phyloP scores from a whole-genome alignment of 2,329 filamentous ascomycete genomes.

The Curvularia lunata region DNA sequence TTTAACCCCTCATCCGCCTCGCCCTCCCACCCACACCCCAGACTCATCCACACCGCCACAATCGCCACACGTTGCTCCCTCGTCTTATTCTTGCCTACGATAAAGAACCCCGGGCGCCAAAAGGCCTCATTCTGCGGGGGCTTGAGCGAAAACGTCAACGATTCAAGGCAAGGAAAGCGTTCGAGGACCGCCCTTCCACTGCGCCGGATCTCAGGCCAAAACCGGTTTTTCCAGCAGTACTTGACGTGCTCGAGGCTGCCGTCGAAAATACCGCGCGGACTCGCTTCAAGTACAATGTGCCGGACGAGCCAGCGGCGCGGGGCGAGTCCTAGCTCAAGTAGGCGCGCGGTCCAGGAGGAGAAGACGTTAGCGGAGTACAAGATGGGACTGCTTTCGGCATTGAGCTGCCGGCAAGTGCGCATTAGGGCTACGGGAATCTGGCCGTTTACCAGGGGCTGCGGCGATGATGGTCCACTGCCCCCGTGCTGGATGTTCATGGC shows the following conservation, averaged over 20 bases:
- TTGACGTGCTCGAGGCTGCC: slow-evolving; percentile 33
- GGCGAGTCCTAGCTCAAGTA: slow-evolving; percentile 20
- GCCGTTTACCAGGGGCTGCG: slow-evolving; percentile 22
- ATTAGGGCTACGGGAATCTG: slow-evolving; percentile 36
- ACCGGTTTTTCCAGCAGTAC: slow-evolving; percentile 37
- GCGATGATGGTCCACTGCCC: slow-evolving; percentile 31
- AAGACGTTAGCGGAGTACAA: slow-evolving; percentile 59
- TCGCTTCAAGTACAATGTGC: slow-evolving; percentile 31
- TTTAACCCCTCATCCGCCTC: slow-evolving; percentile 29
- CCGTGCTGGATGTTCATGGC: slow-evolving; percentile 36
- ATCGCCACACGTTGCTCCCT: slow-evolving; percentile 35
- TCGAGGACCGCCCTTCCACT: slow-evolving; percentile 24
- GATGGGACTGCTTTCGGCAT: slow-evolving; percentile 52
- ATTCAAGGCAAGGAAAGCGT: slow-evolving; percentile 34
- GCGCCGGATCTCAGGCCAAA: slow-evolving; percentile 38
- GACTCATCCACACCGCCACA: slow-evolving; percentile 36
- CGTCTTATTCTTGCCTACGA: slow-evolving; percentile 30
- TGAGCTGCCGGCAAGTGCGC: slow-evolving; percentile 50
- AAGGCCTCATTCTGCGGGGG: slow-evolving; percentile 17
- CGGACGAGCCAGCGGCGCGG: slow-evolving; percentile 30
- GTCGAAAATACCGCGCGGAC: slow-evolving; percentile 30
- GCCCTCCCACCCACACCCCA: slow-evolving; percentile 28
- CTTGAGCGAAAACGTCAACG: slow-evolving; percentile 34
- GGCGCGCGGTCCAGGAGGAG: slow-evolving; percentile 29
- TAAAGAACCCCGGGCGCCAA: slow-evolving; percentile 38